Evolutionary conservation across 1,139 yeast genomes (phyloP), one percentile per base, ranked within the genome.

Genomic region (Blastobotrys proliferans): DNA sequence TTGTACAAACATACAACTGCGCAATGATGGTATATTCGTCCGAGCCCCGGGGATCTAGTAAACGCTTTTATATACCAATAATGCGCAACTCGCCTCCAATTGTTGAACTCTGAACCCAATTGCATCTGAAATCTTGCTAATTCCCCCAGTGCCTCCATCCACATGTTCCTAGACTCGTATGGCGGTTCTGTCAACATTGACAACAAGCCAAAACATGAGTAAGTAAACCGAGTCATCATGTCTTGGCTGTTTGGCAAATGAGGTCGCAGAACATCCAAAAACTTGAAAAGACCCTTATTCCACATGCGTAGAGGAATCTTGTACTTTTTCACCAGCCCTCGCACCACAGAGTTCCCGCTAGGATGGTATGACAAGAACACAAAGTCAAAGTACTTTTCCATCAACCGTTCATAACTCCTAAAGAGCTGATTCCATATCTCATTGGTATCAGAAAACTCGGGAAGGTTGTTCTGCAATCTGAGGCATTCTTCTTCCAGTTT

Each of bases 61-160:
- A 61, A 49, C 8, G 65, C 61, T 26, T 57, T 49, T 8, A 51
- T 44, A 40, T 62, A 62, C 67, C 67, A 62, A 43, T 51, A 58
- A 35, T 53, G 55, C 28, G 64, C 57, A 21, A 54, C 49, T 2
- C 50, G 51, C 20, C 57, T 48, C 66, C 66, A 62, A 38, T 57
- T 62, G 3, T 18, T 52, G 51, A 30, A 41, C 43, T 31, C 49
- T 41, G 40, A 47, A 43, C 37, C 47, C 24, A 55, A 33, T 1
- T 59, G 54, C 54, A 60, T 52, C 14, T 60, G 52, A 25, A 61
- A 58, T 16, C 61, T 45, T 3, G 66, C 57, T 25, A 62, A 43
- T 35, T 62, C 67, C 3, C 67, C 67, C 22, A 62, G 41, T 3
- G 58, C 61, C 43, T 62, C 67, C 28, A 60, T 51, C 65, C 66